A percentile compares a stretch with the other conserved stretches of the same genome.
These are phyloP conservation scores for Plasmodium vivax DNA, from an alignment of 169 alveolate genomes.

Conservation along the genomic window DNA sequence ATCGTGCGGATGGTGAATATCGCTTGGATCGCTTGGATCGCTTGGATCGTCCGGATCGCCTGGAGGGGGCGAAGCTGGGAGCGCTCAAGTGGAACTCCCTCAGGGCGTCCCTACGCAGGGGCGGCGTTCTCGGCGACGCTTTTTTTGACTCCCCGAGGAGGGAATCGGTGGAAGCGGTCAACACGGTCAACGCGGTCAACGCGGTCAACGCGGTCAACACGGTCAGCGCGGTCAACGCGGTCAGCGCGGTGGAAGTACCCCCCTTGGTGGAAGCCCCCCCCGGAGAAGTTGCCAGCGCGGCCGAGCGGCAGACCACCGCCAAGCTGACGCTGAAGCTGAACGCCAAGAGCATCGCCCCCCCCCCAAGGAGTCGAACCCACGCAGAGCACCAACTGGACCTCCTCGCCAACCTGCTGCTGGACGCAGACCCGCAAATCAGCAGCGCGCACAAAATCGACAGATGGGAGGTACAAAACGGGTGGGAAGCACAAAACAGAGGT, in stretches of 20 bases:
- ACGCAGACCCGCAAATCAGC: not conserved
- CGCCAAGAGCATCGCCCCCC: not conserved
- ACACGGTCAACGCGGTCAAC: no score
- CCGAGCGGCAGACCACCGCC: not conserved
- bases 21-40: no score
- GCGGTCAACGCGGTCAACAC: no score
- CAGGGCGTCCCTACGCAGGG: not conserved
- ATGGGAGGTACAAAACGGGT: conserved; percentile 32
- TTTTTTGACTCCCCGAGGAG: not conserved
- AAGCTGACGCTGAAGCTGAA: not conserved
- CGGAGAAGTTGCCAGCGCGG: not conserved
- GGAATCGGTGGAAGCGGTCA: not conserved
- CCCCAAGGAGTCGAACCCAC: not conserved
- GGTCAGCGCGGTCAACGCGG: no score
- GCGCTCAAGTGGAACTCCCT: not conserved
- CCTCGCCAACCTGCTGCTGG: not conserved
- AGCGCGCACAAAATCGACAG: not conserved
- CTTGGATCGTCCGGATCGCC: not conserved
- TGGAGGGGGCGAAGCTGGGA: not conserved
- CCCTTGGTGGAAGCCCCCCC: not conserved
- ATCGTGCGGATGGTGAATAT: no score
- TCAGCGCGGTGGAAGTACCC: not conserved
- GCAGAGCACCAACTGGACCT: not conserved
- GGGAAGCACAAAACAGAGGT: not conserved
- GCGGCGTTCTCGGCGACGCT: not conserved